These are phyloP conservation scores for Monosporascus ibericus DNA, from an alignment of 2,329 filamentous ascomycete species.

Conservation along the genomic window DNA sequence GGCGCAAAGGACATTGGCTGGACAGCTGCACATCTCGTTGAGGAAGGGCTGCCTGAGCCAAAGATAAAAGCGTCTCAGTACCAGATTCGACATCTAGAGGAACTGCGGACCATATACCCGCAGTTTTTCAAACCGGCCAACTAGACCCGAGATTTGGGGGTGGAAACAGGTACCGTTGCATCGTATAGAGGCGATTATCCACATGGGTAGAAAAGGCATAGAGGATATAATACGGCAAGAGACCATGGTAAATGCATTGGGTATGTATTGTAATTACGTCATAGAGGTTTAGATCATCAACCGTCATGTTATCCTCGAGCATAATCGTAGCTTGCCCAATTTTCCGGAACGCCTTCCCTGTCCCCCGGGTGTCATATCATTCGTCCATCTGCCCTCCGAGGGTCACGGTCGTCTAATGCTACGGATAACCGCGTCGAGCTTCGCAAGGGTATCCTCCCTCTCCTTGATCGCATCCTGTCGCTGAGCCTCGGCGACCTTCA, in stretches of 20 bases:
- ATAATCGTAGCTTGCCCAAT: neutral
- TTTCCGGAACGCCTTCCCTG: constrained; percentile 12
- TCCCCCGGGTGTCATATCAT: constrained; percentile 16
- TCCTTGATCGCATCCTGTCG: constrained; percentile 58
- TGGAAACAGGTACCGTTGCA: neutral
- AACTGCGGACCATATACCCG: constrained; percentile 71
- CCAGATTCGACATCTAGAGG: constrained; percentile 68
- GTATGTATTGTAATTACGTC: too few relatives aligned
- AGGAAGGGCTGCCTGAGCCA: constrained; percentile 63
- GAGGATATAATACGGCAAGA: too few relatives aligned
- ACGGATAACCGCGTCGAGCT: constrained; percentile 56
- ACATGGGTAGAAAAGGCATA: neutral
- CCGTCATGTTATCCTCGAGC: too few relatives aligned
- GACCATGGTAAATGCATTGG: too few relatives aligned
- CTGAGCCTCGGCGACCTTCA: constrained; percentile 57
- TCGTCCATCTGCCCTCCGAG: neutral
- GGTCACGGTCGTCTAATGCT: constrained; percentile 53
- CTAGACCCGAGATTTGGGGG: constrained; percentile 1
- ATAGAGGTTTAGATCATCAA: too few relatives aligned
- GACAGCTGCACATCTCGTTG: constrained; percentile 80
- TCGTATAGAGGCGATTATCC: constrained; percentile 1
- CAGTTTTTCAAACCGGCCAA: constrained; percentile 67
- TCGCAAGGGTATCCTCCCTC: constrained; percentile 53
- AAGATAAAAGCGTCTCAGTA: constrained; percentile 60
- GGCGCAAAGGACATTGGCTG: constrained; percentile 76